These are phyloP conservation scores for Mortierella claussenii DNA, from an alignment of 192 early-diverging fungal species.

Conservation along the genomic window DNA sequence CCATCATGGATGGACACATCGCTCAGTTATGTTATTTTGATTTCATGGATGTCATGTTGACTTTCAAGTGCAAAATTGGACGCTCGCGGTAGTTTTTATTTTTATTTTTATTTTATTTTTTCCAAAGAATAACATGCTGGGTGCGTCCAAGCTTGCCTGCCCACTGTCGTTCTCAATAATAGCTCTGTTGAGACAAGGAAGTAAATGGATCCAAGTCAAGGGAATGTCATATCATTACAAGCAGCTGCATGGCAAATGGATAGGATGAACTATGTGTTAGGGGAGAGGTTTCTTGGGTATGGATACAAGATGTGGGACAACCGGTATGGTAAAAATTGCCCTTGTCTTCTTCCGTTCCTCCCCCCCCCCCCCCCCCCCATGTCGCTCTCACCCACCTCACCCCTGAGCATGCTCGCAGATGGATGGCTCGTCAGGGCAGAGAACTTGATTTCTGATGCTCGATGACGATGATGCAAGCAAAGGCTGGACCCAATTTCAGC, in stretches of 20 bases:
- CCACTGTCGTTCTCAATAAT: slow-evolving; percentile 32
- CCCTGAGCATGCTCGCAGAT: too few relatives aligned
- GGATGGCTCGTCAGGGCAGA: too few relatives aligned
- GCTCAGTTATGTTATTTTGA: slow-evolving; percentile 18
- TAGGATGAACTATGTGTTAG: too few relatives aligned
- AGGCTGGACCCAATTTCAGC: too few relatives aligned
- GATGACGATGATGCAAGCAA: too few relatives aligned
- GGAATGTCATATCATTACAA: slow-evolving; percentile 17
- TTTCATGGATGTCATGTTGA: slow-evolving; percentile 19
- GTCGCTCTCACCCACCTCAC: background rate
- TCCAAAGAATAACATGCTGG: slow-evolving; percentile 34
- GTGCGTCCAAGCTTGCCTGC: slow-evolving; percentile 35
- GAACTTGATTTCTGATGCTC: too few relatives aligned
- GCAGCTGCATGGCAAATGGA: too few relatives aligned
- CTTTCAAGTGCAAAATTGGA: too few relatives aligned
- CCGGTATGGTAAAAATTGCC: too few relatives aligned
- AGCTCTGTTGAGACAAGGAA: slow-evolving; percentile 35
- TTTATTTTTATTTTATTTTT: slow-evolving; percentile 35
- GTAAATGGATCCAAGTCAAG: slow-evolving; percentile 20
- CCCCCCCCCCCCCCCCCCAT: slow-evolving; percentile 13
- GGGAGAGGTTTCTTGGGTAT: too few relatives aligned
- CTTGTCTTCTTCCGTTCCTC: background rate
- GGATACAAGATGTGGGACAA: too few relatives aligned
- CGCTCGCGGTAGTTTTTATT: slow-evolving; percentile 26
- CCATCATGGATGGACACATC: slow-evolving; percentile 7